Evolutionary conservation across 2,329 filamentous ascomycete genomes (phyloP), one percentile per base, ranked within the genome.

Genomic region (Sphaerulina vaccinii): DNA sequence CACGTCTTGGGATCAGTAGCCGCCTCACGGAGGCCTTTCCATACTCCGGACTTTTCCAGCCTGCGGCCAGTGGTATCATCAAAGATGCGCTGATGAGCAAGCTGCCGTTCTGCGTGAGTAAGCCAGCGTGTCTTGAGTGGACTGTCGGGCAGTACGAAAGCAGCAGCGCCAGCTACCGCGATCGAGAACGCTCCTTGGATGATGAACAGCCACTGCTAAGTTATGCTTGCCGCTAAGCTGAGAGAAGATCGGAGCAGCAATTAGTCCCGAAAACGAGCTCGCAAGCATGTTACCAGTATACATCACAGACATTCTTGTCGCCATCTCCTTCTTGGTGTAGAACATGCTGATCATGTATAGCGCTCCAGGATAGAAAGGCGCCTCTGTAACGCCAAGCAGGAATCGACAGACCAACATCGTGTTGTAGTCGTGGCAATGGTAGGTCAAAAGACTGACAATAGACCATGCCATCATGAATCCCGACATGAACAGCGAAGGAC

Each of bases 141-240:
- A 55, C 86, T 86, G 64, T 88, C 81, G 0, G 85, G 43, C 2
- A 47, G 85, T 13, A 89, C 71, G 29, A 88, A 68, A 57, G 80
- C 81, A 63, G 77, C 77, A 0, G 65, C 59, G 5, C 81, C 64
- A 8, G 85, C 84, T 22, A 88, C 74, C 7, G 72, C 73, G 24
- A 88, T 71, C 1, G 85, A 88, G 49, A 85, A 74, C 8, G 76
- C 74, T 27, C 86, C 86, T 65, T 89, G 85, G 35, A 88, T 82
- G 45, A 88, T 82, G 70, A 87, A 87, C 27, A 40, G 18, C 56
- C 53, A 62, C 49, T 57, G n/a, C n/a, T n/a, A n/a, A n/a, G n/a
- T n/a, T n/a, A n/a, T n/a, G n/a, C n/a, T n/a, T n/a, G n/a, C n/a
- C n/a, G n/a, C 79, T 75, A 56, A 90, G 80, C 48, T 83, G 79